These are phyloP conservation scores for Cordyceps cicadae DNA, from an alignment of 2,329 filamentous ascomycete species.

Conservation along the genomic window DNA sequence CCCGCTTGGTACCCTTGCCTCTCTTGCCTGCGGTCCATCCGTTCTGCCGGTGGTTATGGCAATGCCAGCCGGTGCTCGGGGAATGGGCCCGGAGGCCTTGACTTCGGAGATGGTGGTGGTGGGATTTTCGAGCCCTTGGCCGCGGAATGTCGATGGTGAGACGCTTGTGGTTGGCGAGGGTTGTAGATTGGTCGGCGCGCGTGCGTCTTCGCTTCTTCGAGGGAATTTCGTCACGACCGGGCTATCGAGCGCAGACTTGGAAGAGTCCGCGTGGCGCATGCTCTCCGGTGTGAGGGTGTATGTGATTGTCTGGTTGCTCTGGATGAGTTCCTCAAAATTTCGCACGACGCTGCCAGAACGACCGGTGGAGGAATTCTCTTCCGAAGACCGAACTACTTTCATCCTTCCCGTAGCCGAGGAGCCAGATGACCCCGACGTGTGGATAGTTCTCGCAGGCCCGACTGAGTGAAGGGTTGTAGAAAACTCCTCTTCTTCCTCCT, in stretches of 20 bases:
- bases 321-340: constrained; percentile 71
- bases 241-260: constrained; percentile 33
- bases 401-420: constrained; percentile 43
- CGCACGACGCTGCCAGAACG: constrained; percentile 52
- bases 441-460: constrained; percentile 28
- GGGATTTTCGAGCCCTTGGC: constrained; percentile 10
- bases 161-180: constrained; percentile 26
- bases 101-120: constrained; percentile 10
- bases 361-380: constrained; percentile 41
- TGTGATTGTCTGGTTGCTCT: constrained; percentile 74
- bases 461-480: neutral
- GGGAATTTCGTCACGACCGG: constrained; percentile 33
- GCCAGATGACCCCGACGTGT: constrained; percentile 43
- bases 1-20: constrained; percentile 62
- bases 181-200: constrained; percentile 34
- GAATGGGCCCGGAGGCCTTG: constrained; percentile 16
- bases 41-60: constrained; percentile 17
- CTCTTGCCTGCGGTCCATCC: constrained; percentile 45
- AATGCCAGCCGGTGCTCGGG: constrained; percentile 18
- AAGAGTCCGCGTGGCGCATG: constrained; percentile 63
- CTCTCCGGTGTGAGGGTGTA: constrained; percentile 74
- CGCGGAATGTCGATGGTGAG: constrained; percentile 6
- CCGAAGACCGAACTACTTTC: constrained; percentile 48
- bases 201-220: constrained; percentile 40
- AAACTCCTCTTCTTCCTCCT: constrained; percentile 22